Percentiles rank a stretch among this genome's conserved stretches.
These are phyloP conservation scores for Russula vinacea DNA, from an alignment of 768 basidiomycete genomes.

Conservation along the genomic window DNA sequence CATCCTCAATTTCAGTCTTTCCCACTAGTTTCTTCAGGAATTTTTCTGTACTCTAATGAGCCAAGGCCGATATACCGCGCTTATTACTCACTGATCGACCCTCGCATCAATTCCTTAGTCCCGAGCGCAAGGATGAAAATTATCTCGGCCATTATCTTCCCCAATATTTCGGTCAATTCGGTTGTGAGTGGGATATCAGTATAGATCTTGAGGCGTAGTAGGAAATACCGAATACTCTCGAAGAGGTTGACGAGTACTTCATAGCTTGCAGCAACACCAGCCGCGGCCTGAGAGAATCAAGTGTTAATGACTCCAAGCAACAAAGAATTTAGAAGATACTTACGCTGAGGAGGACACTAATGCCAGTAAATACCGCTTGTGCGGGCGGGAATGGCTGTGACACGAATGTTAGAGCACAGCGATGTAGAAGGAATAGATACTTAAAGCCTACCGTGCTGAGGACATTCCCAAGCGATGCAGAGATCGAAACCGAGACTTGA, in stretches of 20 bases:
- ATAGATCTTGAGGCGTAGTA: slow-evolving; percentile 8
- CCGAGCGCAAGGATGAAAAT: not conserved
- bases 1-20: not conserved
- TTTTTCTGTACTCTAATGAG: slow-evolving; percentile 1
- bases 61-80: not conserved
- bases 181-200: not conserved
- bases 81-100: not conserved
- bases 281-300: not conserved
- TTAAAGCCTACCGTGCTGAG: not conserved
- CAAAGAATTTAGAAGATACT: not conserved
- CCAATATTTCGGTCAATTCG: not conserved
- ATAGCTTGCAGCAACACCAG: not conserved
- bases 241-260: slow-evolving; percentile 1
- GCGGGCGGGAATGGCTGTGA: not conserved
- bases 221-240: not conserved
- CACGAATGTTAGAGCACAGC: not conserved
- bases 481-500: not conserved
- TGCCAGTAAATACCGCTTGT: not conserved
- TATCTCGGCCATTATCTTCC: slow-evolving; percentile 1
- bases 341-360: not conserved
- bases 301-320: not conserved
- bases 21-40: not conserved
- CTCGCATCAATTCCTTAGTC: not conserved
- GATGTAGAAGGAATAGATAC: not conserved
- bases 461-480: not conserved